Base-by-base conservation (phyloP, 441 rosid genomes). In the Monsonia emarginata region DNA sequence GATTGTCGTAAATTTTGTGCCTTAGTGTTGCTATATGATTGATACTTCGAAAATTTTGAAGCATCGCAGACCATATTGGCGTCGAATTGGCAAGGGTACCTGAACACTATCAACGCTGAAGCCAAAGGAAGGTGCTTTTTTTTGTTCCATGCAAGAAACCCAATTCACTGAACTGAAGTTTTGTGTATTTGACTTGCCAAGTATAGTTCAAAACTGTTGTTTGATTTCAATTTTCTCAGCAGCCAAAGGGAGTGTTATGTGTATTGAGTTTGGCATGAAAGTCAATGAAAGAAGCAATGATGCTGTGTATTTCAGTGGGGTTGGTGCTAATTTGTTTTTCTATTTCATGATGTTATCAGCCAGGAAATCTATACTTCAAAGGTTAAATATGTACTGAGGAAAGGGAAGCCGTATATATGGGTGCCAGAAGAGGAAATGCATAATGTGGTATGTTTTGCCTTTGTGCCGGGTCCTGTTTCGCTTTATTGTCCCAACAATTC, bases 331-430 rank as follows among this genome's bases (percentile, higher is more conserved):
- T 79, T 60, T 46, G 2, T 14, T 24, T 54, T 54, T 24, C 60
- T 54, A 24, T 54, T n/a, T 54, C 14, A 4, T 22, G 27, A 52
- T 52, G 4, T 21, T 21, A 10, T 71, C 65, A 90, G 98, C 84
- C 84, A 85, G 81, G 84, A 72, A 26, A 64, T 93, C 50, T 80
- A 85, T 79, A 79, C 88, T 70, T 88, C 98, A 32, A 93, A 93
- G 81, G 87, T 88, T 25, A 88, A 85, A 78, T 90, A 93, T 73
- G 80, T 88, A 59, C 68, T 87, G 36, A 86, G 76, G 78, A 81
- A 80, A 74, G 96, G 93, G 64, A 90, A 76, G 77, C 97, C 95
- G 0, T 88, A 81, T 74, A 78, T 93, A 34, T 93, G 94, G 96
- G 86, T 90, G 19, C 88, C 91, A 0, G 95, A 90, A 69, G 79